phyloP scores from a whole-genome alignment of 2,329 filamentous ascomycete species.

The Fusarium sarcochroum region DNA sequence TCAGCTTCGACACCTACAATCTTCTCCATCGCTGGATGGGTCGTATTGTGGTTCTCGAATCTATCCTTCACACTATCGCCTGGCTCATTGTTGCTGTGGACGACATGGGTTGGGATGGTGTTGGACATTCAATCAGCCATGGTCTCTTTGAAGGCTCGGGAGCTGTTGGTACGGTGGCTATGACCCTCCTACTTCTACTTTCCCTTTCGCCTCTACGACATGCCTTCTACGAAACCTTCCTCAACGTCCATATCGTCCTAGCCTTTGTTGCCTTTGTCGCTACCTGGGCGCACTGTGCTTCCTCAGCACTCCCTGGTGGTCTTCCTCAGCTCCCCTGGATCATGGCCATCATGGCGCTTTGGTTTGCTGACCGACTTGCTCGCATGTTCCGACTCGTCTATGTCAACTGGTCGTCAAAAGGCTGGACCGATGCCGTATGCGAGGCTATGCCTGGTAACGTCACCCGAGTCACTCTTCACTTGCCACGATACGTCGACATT shows the following conservation, averaged over 20 bases:
- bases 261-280: conserved; percentile 77
- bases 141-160: conserved; percentile 77
- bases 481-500: conserved; percentile 76
- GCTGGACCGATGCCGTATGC: conserved; percentile 75
- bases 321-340: conserved; percentile 83
- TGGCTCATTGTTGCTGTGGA: conserved; percentile 82
- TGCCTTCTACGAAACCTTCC: conserved; percentile 97
- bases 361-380: conserved; percentile 78
- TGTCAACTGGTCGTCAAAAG: conserved; percentile 72
- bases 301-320: conserved; percentile 74
- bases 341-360: conserved; percentile 80
- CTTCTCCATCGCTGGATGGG: conserved; percentile 80
- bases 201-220: conserved; percentile 87
- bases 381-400: conserved; percentile 75
- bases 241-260: conserved; percentile 86
- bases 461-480: conserved; percentile 77
- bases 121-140: conserved; percentile 66
- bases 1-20: conserved; percentile 98
- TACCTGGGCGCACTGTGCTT: conserved; percentile 83
- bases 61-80: conserved; percentile 76
- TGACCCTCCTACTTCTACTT: conserved; percentile 76
- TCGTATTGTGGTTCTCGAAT: conserved; percentile 78
- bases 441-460: conserved; percentile 79
- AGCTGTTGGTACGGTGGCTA: conserved; percentile 70
- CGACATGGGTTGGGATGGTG: conserved; percentile 73